A percentile compares a stretch with the other conserved stretches of the same genome.
Evolutionary conservation across 257 asterid species (phyloP).

Genomic region (Nyctanthes arbortristis): DNA sequence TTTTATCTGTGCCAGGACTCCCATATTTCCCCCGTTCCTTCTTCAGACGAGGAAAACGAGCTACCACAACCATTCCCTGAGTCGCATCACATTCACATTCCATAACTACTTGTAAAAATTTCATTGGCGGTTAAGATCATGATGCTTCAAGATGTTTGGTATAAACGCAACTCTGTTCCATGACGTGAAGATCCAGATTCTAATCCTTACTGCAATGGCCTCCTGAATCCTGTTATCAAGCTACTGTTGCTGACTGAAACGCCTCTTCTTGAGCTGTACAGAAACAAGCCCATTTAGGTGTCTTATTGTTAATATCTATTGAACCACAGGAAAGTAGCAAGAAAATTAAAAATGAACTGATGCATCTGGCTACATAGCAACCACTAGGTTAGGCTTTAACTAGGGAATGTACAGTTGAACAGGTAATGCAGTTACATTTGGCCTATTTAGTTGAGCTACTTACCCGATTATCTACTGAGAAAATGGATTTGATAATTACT

Average conservation of each 20-base stretch:
- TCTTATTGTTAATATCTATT: conserved; percentile 16
- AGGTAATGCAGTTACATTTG: too few species aligned
- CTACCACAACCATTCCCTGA: conserved; percentile 32
- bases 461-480: too few species aligned
- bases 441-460: too few species aligned
- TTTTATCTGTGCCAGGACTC: conserved; percentile 29
- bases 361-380: neutral
- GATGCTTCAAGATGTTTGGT: neutral
- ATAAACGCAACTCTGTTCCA: neutral
- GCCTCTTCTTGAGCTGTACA: neutral
- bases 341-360: neutral
- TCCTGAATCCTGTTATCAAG: neutral
- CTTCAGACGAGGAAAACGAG: conserved; percentile 41
- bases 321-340: neutral
- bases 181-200: neutral
- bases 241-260: too few species aligned
- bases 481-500: too few species aligned
- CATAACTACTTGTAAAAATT: too few species aligned
- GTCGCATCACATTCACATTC: conserved; percentile 41
- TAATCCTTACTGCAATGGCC: neutral
- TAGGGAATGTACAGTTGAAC: too few species aligned
- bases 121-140: too few species aligned
- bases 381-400: neutral
- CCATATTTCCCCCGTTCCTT: conserved; percentile 5
- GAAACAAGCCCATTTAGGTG: conserved; percentile 3